Percentiles rank a stretch among this genome's conserved stretches.
Conservation (phyloP, 192 early-diverging fungal species). For the Umbelopsis vinacea region DNA sequence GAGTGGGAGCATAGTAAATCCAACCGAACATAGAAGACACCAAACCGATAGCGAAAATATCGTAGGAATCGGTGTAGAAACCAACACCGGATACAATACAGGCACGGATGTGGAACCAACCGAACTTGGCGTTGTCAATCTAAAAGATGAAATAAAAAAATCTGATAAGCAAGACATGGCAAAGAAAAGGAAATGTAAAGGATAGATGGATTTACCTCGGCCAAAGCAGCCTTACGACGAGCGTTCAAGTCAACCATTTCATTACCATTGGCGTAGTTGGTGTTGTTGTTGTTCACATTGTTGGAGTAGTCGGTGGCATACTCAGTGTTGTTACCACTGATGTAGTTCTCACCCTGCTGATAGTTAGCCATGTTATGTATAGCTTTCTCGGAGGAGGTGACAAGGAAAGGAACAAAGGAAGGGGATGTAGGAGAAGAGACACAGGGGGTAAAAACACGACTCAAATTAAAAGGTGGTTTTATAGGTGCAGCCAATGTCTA, state of each 20-base stretch:
- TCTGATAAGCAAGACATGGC: too few relatives aligned
- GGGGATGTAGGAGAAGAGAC: too few relatives aligned
- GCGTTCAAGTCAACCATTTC: slow-evolving; percentile 31
- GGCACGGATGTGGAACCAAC: slow-evolving; percentile 77
- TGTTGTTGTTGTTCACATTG: neutral
- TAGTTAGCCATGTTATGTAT: neutral
- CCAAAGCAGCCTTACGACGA: slow-evolving; percentile 42
- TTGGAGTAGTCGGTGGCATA: neutral
- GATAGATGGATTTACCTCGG: slow-evolving; percentile 23
- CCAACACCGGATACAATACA: slow-evolving; percentile 77
- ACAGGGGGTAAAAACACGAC: too few relatives aligned
- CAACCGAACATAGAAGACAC: slow-evolving; percentile 83
- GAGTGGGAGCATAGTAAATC: slow-evolving; percentile 56
- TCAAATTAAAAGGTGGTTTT: neutral
- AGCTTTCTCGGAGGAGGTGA: neutral
- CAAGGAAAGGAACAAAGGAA: too few relatives aligned
- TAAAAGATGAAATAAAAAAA: slow-evolving; percentile 23
- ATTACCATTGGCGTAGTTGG: neutral
- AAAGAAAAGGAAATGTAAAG: neutral
- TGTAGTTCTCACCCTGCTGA: neutral
- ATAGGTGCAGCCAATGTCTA: neutral
- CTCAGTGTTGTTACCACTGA: neutral
- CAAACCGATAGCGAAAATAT: slow-evolving; percentile 92
- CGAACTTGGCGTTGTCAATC: slow-evolving; percentile 79
- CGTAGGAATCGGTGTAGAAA: slow-evolving; percentile 93